Conservation (phyloP, 176 grass and related monocot genomes). For the Lolium rigidum region DNA sequence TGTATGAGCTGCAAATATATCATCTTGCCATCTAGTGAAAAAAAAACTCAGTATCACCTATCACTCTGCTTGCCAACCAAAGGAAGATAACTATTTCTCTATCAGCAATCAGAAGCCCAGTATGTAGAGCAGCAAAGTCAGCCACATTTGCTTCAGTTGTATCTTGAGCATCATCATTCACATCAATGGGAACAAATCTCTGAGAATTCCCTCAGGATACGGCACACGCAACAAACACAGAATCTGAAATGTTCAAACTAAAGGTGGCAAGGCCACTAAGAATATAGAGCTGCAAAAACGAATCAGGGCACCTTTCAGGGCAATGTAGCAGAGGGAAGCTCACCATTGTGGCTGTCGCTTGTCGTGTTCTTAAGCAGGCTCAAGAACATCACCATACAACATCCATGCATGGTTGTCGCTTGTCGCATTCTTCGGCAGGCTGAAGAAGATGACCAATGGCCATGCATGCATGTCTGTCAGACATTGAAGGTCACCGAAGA, state of each 20-base stretch:
- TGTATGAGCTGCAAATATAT: slow-evolving; percentile 1
- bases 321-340: slow-evolving; percentile 47
- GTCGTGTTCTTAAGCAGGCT: slow-evolving; percentile 48
- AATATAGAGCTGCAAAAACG: slow-evolving; percentile 8
- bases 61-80: neutral
- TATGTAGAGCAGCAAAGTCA: neutral
- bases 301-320: slow-evolving; percentile 30
- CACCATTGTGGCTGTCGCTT: slow-evolving; percentile 36
- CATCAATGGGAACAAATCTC: neutral
- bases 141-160: neutral
- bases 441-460: slow-evolving; percentile 44
- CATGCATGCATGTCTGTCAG: neutral
- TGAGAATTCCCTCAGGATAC: neutral
- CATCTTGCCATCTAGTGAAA: neutral
- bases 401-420: slow-evolving; percentile 35
- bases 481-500: slow-evolving; percentile 31
- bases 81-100: neutral
- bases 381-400: slow-evolving; percentile 41
- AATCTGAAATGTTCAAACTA: neutral
- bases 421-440: slow-evolving; percentile 46
- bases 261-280: slow-evolving; percentile 3
- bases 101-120: neutral
- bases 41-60: neutral
- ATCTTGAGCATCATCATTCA: neutral
- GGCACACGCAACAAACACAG: neutral